Base-by-base conservation (phyloP, 108 stramenopile genomes). In the Cyclotella baltica region DNA sequence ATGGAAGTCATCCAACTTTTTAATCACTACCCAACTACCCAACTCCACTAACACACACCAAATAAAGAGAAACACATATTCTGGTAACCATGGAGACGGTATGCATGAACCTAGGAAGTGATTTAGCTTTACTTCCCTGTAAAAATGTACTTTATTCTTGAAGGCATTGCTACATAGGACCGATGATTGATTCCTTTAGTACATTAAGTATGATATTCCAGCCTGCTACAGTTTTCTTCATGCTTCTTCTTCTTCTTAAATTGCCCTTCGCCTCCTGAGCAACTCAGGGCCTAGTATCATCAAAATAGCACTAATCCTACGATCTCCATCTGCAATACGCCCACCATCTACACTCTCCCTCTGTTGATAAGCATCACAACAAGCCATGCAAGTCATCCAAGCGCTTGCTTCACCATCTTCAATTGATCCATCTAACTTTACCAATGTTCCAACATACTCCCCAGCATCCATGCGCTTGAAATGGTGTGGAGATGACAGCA, bases 301-400 rank as follows among this genome's bases (percentile, higher is more conserved):
- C 38, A 96, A 78, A 37, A 93, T 87, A 5, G 90, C 80, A 30
- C 89, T 73, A 29, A 96, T 75, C 11, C 92, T 85, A 11, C 80
- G 63, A 67, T 96, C 94, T 5, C 94, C 94, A 46, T 87, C 87
- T 47, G 50, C 51, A 30, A 75, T 70, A 15, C 43, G 69, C n/a
- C n/a, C n/a, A 11, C 73, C 59, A 40, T 80, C 89, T 9, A 85
- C 70, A 62, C 86, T 88, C 70, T 89, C 92, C 33, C 94, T 85
- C 74, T 96, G 94, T 55, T 88, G 87, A 69, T 92, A 96, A n/a
- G 90, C 80, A 80, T 96, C 94, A 57, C 94, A 96, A 72, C 92
- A 92, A 20, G 88, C 86, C 89, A 92, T 89, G 34, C 86, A 88
- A 27, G 86, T 88, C 90, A 96, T 91, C 94, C 94, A 96, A n/a